Evolutionary conservation across 495 filamentous ascomycete genomes (phyloP).

Genomic region (Hypoxylon lienhwacheense): DNA sequence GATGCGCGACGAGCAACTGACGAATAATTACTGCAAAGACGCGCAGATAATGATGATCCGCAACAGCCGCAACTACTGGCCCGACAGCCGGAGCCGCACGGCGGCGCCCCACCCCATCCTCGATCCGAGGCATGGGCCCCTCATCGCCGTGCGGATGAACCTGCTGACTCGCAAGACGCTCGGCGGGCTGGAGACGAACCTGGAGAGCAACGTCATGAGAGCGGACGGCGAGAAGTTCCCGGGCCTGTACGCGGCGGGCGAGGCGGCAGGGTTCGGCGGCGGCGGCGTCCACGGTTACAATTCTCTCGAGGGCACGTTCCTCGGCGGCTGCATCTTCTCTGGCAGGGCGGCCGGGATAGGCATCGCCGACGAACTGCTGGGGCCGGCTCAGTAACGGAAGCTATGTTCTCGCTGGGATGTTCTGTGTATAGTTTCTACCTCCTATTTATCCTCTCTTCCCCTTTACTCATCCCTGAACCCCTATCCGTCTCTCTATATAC

Average conservation of each 20-base stretch:
- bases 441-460: no score
- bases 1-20: conserved; percentile 51
- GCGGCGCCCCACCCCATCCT: conserved; percentile 50
- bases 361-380: conserved; percentile 45
- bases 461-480: no score
- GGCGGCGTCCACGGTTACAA: conserved; percentile 57
- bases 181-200: conserved; percentile 56
- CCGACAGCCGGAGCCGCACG: conserved; percentile 46
- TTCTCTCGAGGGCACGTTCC: conserved; percentile 54
- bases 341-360: conserved; percentile 51
- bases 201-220: conserved; percentile 51
- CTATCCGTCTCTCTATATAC: no score
- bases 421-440: background rate
- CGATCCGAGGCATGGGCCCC: conserved; percentile 50
- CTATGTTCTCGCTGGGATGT: background rate
- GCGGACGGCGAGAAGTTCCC: conserved; percentile 47
- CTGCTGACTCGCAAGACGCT: conserved; percentile 56
- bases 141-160: conserved; percentile 56
- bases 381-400: conserved; percentile 1
- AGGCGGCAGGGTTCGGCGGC: conserved; percentile 56
- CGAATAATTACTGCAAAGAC: conserved; percentile 54
- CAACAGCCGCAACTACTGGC: conserved; percentile 53
- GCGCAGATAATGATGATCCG: conserved; percentile 56
- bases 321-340: conserved; percentile 56
- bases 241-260: conserved; percentile 56